Conservation (phyloP, 169 alveolate genomes). For the Miamiensis avidus region DNA sequence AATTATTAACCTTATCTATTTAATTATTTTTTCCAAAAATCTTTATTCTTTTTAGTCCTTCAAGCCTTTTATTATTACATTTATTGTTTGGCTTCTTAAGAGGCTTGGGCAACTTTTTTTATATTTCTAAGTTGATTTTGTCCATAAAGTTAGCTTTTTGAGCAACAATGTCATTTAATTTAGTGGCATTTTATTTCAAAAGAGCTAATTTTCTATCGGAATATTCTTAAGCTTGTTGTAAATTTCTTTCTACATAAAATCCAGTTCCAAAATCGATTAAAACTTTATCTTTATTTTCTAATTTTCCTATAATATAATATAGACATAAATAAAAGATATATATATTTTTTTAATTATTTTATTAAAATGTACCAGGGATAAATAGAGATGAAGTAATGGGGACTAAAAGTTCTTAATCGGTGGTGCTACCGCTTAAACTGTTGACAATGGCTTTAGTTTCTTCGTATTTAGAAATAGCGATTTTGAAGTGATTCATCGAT, state of each 20-base stretch:
- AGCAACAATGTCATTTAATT: slow-evolving; percentile 18
- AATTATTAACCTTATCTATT: too few relatives aligned
- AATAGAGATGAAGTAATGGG: slow-evolving; percentile 42
- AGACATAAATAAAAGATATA: not conserved
- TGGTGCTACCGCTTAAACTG: slow-evolving; percentile 22
- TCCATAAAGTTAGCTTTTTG: slow-evolving; percentile 44
- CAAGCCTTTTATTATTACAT: slow-evolving; percentile 20
- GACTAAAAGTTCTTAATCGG: slow-evolving; percentile 29
- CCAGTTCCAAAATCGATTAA: slow-evolving; percentile 50
- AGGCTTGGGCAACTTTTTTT: slow-evolving; percentile 18
- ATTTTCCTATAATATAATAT: slow-evolving; percentile 22
- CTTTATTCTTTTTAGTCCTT: not conserved
- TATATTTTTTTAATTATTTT: not conserved
- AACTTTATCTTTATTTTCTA: slow-evolving; percentile 27
- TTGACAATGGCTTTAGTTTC: slow-evolving; percentile 34
- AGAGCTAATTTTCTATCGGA: slow-evolving; percentile 38
- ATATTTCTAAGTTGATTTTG: slow-evolving; percentile 41
- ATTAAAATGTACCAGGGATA: slow-evolving; percentile 40
- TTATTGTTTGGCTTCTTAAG: slow-evolving; percentile 9
- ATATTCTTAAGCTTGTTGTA: slow-evolving; percentile 18
- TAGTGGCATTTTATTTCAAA: slow-evolving; percentile 32
- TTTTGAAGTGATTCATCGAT: slow-evolving; percentile 26
- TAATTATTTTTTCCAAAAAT: too few relatives aligned
- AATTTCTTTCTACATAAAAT: slow-evolving; percentile 45
- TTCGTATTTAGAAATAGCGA: slow-evolving; percentile 44